Percentiles rank a stretch among this genome's conserved stretches.
Conservation (phyloP, 768 basidiomycete genomes). For the Suillus hirtellus region DNA sequence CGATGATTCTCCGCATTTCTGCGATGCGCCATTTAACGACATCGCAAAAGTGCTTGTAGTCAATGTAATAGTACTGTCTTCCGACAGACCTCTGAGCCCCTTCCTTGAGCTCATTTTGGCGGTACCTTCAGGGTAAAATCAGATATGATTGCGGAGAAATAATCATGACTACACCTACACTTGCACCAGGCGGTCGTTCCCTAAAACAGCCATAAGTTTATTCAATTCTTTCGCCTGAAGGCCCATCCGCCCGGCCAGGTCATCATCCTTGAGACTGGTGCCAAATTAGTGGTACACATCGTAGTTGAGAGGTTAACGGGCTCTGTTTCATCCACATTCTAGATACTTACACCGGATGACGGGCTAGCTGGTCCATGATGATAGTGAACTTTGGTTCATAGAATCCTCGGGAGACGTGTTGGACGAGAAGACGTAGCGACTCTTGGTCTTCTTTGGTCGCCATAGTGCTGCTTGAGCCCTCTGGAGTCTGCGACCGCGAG, state of each 20-base stretch:
- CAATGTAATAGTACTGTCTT: slow-evolving; percentile 94
- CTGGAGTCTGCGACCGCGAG: not conserved
- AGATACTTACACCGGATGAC: slow-evolving; percentile 89
- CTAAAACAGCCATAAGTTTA: slow-evolving; percentile 82
- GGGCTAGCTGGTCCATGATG: slow-evolving; percentile 90
- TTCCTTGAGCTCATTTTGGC: slow-evolving; percentile 90
- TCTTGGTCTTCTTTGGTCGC: slow-evolving; percentile 80
- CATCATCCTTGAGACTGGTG: slow-evolving; percentile 87
- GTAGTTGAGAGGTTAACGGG: slow-evolving; percentile 17
- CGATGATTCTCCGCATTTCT: slow-evolving; percentile 88
- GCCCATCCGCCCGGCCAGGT: slow-evolving; percentile 87
- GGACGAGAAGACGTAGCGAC: slow-evolving; percentile 82
- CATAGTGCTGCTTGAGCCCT: slow-evolving; percentile 35
- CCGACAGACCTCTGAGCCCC: slow-evolving; percentile 85
- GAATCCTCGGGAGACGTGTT: slow-evolving; percentile 90
- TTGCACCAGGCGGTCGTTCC: slow-evolving; percentile 75
- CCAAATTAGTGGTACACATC: slow-evolving; percentile 1
- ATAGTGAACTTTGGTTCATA: slow-evolving; percentile 93
- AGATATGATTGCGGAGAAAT: slow-evolving; percentile 5
- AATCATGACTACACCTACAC: slow-evolving; percentile 49
- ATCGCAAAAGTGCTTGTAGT: slow-evolving; percentile 94
- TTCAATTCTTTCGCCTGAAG: slow-evolving; percentile 87
- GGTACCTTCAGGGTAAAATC: slow-evolving; percentile 53
- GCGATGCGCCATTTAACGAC: slow-evolving; percentile 98
- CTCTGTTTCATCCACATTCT: slow-evolving; percentile 27